Evolutionary conservation across 2,329 filamentous ascomycete species (phyloP), one percentile per base, ranked within the genome.

Genomic region (Fusarium sp.): DNA sequence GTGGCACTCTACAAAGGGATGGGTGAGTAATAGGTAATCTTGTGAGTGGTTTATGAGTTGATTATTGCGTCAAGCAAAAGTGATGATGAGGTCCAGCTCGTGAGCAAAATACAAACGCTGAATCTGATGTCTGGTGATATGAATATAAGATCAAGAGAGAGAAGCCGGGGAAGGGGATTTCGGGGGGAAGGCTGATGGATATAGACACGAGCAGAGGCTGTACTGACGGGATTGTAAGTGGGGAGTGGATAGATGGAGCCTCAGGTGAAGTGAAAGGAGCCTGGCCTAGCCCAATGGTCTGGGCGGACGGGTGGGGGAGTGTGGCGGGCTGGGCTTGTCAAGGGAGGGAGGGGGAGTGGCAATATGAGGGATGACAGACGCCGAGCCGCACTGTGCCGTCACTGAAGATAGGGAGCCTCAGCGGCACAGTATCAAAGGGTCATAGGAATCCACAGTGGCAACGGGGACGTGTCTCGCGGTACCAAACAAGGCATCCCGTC

Each of bases 31-130:
- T n/a, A 31, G 31, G 54, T 50, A 23, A 25, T 35, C 6, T 47
- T 49, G 45, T 60, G 49, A 48, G 45, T 23, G 27, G 11, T 29
- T 6, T 29, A 29, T 62, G 61, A 37, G 57, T 54, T 51, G 56
- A 40, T 57, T 50, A 37, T 49, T 70, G 70, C 69, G 54, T 70
- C 68, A 64, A 70, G 68, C 68, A 68, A 59, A 45, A 46, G 43
- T 54, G 57, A 56, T 64, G 45, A 57, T 53, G 60, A 72, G 63
- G 46, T 56, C 65, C 65, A 65, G 65, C 65, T 67, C 64, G 37
- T 66, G 49, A 52, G 41, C 37, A 49, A 47, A 51, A 39, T 60
- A 15, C n/a, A 57, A 52, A 45, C 40, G 58, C 51, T 60, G 36
- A 50, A 53, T 39, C 23, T 18, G 49, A 20, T 56, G 50, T 42